phyloP scores from a whole-genome alignment of 2,329 filamentous ascomycete genomes.

The Nectriaceae sp. region DNA sequence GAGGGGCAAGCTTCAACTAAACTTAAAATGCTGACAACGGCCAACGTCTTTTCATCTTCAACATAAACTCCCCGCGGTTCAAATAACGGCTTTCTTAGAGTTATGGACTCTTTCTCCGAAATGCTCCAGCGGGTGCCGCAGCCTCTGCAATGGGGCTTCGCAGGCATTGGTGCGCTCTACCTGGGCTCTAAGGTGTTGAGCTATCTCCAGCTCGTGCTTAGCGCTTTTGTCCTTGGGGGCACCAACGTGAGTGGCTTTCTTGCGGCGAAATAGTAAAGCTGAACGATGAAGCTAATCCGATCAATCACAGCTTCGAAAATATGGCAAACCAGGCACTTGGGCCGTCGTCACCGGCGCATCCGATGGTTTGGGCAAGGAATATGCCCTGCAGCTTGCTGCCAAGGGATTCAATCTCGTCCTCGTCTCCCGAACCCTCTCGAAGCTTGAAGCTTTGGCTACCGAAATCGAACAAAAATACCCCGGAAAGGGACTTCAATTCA shows the following conservation, averaged over 20 bases:
- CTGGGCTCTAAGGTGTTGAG: conserved; percentile 58
- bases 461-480: conserved; percentile 74
- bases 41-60: no score
- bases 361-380: conserved; percentile 96
- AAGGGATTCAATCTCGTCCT: conserved; percentile 96
- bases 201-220: conserved; percentile 63
- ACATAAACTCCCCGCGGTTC: no score
- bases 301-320: conserved; percentile 75
- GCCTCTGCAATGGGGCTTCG: conserved; percentile 47
- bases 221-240: conserved; percentile 68
- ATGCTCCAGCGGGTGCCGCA: conserved; percentile 39
- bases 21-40: no score
- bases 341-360: conserved; percentile 93
- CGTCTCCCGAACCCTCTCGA: conserved; percentile 91
- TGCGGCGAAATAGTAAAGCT: neutral
- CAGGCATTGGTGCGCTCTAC: conserved; percentile 60
- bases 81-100: no score
- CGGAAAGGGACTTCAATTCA: conserved; percentile 64
- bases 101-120: no score
- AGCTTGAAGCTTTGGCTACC: conserved; percentile 74
- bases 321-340: conserved; percentile 91
- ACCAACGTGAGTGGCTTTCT: conserved; percentile 51
- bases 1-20: no score
- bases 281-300: neutral
- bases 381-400: conserved; percentile 81